Evolutionary conservation across 257 asterid genomes (phyloP).

Genomic region (Jasminum sambac): DNA sequence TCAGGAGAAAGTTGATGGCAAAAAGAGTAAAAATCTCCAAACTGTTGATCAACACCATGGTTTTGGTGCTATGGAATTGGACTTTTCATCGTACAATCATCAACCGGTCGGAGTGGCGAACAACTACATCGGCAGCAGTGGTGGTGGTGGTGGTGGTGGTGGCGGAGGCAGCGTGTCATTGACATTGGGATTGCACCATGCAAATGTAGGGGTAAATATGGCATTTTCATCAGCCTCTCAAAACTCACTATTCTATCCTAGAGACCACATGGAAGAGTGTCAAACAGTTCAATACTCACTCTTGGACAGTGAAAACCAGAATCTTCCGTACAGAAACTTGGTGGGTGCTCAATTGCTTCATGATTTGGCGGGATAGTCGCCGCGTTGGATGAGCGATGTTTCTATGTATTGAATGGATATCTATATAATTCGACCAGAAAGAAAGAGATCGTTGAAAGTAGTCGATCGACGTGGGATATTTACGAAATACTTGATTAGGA

Average conservation of each 20-base stretch:
- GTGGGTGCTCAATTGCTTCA: conserved; percentile 94
- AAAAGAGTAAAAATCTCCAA: conserved; percentile 31
- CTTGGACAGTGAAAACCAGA: conserved; percentile 73
- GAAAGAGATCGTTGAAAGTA: background rate
- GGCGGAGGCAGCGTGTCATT: conserved; percentile 62
- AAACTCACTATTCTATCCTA: conserved; percentile 52
- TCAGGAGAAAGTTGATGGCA: conserved; percentile 32
- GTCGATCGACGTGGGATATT: conserved; percentile 26
- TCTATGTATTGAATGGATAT: background rate
- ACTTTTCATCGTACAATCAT: conserved; percentile 58
- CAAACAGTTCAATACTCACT: conserved; percentile 68
- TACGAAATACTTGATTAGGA: conserved; percentile 35
- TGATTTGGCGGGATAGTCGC: conserved; percentile 71
- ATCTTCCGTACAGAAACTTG: conserved; percentile 74
- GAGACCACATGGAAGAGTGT: conserved; percentile 79
- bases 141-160: conserved; percentile 25
- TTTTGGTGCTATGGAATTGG: conserved; percentile 55
- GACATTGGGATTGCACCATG: conserved; percentile 78
- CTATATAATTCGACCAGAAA: background rate
- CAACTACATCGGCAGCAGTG: conserved; percentile 9
- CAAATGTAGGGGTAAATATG: conserved; percentile 50
- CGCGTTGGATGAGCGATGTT: background rate
- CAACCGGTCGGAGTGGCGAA: conserved; percentile 12
- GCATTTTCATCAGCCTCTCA: conserved; percentile 49
- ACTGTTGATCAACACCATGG: conserved; percentile 28